These are phyloP conservation scores for Exserohilum rostratum DNA, from an alignment of 2,329 filamentous ascomycete species.

Conservation along the genomic window DNA sequence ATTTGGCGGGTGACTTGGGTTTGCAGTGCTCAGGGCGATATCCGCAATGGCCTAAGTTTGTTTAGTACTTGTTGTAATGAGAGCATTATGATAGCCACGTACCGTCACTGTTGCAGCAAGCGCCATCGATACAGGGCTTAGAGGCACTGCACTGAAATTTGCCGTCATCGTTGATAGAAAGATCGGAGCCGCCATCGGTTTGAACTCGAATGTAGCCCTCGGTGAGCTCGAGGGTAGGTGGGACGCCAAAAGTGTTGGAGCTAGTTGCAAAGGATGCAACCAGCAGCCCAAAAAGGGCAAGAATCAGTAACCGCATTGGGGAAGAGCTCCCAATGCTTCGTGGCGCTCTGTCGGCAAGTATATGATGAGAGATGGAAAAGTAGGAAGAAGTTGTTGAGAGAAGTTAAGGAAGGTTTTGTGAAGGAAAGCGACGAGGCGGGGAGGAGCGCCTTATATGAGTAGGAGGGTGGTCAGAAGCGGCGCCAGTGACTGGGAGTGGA, in stretches of 20 bases:
- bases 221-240: slow-evolving; percentile 14
- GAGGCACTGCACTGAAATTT: slow-evolving; percentile 7
- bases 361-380: background rate
- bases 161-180: background rate
- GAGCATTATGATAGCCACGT: background rate
- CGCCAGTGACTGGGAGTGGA: background rate
- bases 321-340: background rate
- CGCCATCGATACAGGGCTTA: slow-evolving; percentile 15
- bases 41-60: background rate
- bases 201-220: slow-evolving; percentile 5
- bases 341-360: background rate
- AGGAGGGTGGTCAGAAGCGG: background rate
- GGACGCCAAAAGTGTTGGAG: background rate
- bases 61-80: background rate
- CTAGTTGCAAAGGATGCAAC: background rate
- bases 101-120: slow-evolving; percentile 19
- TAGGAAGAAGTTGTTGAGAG: background rate
- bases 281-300: background rate
- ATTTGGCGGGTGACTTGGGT: slow-evolving; percentile 7
- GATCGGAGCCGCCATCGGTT: background rate
- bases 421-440: background rate
- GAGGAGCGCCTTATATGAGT: background rate
- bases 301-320: background rate
- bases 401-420: background rate
- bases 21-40: slow-evolving; percentile 20